Conservation (phyloP, 495 filamentous ascomycete species). For the Penicillium antarcticum region DNA sequence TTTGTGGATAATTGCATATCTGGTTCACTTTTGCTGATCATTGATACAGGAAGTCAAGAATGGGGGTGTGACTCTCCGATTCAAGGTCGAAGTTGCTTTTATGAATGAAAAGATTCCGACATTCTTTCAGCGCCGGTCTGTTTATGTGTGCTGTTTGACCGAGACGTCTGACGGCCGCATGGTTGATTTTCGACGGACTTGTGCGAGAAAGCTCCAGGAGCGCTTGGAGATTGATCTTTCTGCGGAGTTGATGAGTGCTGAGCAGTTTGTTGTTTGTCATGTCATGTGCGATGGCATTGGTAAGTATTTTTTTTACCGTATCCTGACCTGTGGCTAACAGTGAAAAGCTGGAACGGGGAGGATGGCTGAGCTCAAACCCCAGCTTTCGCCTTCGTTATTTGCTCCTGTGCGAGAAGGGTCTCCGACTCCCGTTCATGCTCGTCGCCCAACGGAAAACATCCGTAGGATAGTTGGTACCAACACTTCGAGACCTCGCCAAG, state of each 20-base stretch:
- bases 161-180: constrained; percentile 73
- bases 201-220: constrained; percentile 62
- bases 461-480: too few species aligned
- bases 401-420: constrained; percentile 12
- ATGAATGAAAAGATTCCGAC: constrained; percentile 62
- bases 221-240: constrained; percentile 61
- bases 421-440: too few species aligned
- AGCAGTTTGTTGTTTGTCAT: constrained; percentile 65
- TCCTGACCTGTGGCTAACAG: not conserved
- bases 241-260: constrained; percentile 50
- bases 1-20: constrained; percentile 17
- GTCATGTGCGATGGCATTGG: constrained; percentile 87
- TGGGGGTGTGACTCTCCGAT: constrained; percentile 50
- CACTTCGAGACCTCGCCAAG: too few species aligned
- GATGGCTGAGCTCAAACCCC: constrained; percentile 57
- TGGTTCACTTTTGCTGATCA: constrained; percentile 4
- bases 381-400: constrained; percentile 58
- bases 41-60: constrained; percentile 33
- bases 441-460: not conserved
- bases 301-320: constrained; percentile 21
- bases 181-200: constrained; percentile 76
- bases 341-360: constrained; percentile 68
- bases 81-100: constrained; percentile 70
- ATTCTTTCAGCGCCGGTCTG: constrained; percentile 56
- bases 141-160: constrained; percentile 71